Evolutionary conservation across 768 basidiomycete genomes (phyloP), one percentile per base, ranked within the genome.

Genomic region (Psilocybe subaeruginosa): DNA sequence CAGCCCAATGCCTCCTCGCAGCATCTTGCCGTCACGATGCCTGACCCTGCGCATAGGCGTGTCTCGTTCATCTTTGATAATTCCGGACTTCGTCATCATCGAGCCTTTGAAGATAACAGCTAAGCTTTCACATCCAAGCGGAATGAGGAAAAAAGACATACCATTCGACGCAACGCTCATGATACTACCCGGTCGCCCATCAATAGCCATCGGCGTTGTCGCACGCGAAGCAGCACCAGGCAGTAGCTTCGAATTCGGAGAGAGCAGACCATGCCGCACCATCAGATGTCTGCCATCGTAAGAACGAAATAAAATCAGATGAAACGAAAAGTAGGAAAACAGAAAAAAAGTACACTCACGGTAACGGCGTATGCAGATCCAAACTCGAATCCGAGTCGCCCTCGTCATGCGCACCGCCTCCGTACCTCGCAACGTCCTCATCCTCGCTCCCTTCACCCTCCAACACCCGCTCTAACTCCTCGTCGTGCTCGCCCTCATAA

Each of bases 361-460:
- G 87, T 8, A 90, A 69, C 0, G 88, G 87, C 0, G 88, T 90
- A 65, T 89, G 87, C 33, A 90, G 67, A 73, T 90, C 88, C 53
- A 89, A 69, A 70, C 85, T 87, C 16, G 87, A 88, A 73, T 88
- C 86, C 12, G 86, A 88, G n/a, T 83, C 84, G 27, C 75, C 74
- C 0, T 61, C 79, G 8, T 71, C 76, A 4, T 72, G 73, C 35
- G 51, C 54, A 50, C 14, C 54, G 19, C 61, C 53, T 19, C 33
- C 41, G 2, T 12, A 31, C n/a, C 33, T 19, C 52, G 5, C 59
- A 17, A 54, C 14, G 2, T 31, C 29, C 17, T 16, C 47, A 16
- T 30, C 49, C 9, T 53, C 47, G 12, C 48, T 64, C 49, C 65
- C 68, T 47, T 37, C 55, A 3, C 70, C 65, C 50, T 69, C 65